Evolutionary conservation across 208 protist species (phyloP).

Genomic region (Trypanosoma brucei): DNA sequence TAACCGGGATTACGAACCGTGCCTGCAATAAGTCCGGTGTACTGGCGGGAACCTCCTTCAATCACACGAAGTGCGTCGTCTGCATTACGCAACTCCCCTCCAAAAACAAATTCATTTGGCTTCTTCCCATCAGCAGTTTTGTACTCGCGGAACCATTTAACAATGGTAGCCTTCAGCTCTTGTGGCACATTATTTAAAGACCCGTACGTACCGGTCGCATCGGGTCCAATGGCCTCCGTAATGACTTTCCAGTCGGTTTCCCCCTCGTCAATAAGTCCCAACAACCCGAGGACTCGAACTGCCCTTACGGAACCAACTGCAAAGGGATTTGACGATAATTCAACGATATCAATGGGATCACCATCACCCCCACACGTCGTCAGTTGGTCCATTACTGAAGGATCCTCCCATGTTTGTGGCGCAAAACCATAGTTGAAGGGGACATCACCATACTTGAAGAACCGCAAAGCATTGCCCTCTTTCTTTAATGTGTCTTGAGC

Average conservation of each 20-base stretch:
- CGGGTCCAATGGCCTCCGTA: conserved; percentile 30
- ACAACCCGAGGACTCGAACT: conserved; percentile 81
- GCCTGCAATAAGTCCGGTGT: conserved; percentile 38
- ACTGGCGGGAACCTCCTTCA: conserved; percentile 51
- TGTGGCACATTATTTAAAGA: conserved; percentile 48
- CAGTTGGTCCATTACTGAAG: conserved; percentile 30
- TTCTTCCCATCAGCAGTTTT: conserved; percentile 91
- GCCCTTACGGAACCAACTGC: conserved; percentile 39
- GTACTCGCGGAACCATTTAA: conserved; percentile 90
- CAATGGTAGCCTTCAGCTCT: conserved; percentile 40
- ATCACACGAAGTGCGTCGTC: conserved; percentile 65
- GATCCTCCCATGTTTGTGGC: conserved; percentile 92
- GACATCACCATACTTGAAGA: conserved; percentile 80
- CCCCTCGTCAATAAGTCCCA: conserved; percentile 88
- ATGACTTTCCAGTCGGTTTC: conserved; percentile 94
- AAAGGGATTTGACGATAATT: conserved; percentile 41
- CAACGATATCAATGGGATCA: conserved; percentile 89
- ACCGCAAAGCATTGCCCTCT: conserved; percentile 61
- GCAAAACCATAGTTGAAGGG: conserved; percentile 95
- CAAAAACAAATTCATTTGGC: conserved; percentile 82
- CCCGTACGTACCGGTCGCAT: conserved; percentile 27
- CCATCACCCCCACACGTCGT: conserved; percentile 78
- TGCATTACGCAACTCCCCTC: conserved; percentile 45
- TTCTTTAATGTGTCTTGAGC: conserved; percentile 78
- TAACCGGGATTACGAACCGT: conserved; percentile 42